Evolutionary conservation across 768 basidiomycete species (phyloP).

Genomic region (Leucocoprinus sp.): DNA sequence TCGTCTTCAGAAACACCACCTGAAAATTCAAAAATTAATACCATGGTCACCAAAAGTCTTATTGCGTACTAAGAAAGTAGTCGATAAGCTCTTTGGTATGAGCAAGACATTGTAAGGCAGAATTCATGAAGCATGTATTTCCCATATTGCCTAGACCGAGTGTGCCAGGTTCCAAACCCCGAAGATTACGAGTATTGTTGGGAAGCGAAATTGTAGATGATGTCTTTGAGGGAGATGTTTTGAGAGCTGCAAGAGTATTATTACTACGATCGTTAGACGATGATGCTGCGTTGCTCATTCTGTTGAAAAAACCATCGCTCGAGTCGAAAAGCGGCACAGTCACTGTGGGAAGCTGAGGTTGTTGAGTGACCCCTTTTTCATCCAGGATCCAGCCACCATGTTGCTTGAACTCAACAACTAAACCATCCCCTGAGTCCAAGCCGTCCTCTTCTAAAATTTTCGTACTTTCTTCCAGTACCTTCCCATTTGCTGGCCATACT

Average conservation of each 20-base stretch:
- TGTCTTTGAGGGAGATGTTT: conserved; percentile 15
- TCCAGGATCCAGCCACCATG: conserved; percentile 54
- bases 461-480: conserved; percentile 37
- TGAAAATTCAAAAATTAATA: no score
- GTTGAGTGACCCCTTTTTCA: conserved; percentile 11
- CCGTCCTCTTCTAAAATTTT: conserved; percentile 50
- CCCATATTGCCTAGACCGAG: conserved; percentile 89
- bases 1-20: conserved; percentile 79
- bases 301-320: conserved; percentile 48
- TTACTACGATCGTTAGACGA: conserved; percentile 15
- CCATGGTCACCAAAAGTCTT: conserved; percentile 11
- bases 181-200: conserved; percentile 22
- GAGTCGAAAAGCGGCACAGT: conserved; percentile 43
- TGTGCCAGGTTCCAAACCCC: conserved; percentile 58
- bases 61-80: conserved; percentile 75
- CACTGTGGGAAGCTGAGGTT: conserved; percentile 17
- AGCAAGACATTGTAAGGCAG: conserved; percentile 91
- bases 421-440: conserved; percentile 54
- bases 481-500: conserved; percentile 23
- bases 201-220: conserved; percentile 24
- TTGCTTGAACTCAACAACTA: conserved; percentile 69
- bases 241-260: conserved; percentile 16
- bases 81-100: conserved; percentile 86
- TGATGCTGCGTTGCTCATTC: conserved; percentile 21
- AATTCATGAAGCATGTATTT: conserved; percentile 99